phyloP scores from a whole-genome alignment of 306 rosid genomes.

The Begonia peltatifolia region DNA sequence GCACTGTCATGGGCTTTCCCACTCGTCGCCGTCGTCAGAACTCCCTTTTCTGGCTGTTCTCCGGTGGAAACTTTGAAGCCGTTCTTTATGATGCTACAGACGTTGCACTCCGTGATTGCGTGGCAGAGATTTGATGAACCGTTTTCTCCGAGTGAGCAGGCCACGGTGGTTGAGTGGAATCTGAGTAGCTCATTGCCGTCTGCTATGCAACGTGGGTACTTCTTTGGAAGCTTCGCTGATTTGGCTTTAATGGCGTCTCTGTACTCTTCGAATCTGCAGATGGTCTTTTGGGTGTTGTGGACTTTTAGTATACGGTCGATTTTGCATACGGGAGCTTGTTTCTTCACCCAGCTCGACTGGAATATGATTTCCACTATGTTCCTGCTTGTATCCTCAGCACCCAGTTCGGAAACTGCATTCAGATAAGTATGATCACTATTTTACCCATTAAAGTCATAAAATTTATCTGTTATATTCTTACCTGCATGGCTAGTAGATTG shows the following conservation, averaged over 20 bases:
- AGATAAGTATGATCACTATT: no score
- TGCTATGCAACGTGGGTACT: slow-evolving; percentile 81
- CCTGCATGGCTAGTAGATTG: slow-evolving; percentile 91
- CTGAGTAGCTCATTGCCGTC: slow-evolving; percentile 92
- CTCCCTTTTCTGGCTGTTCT: slow-evolving; percentile 22
- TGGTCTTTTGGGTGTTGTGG: slow-evolving; percentile 69
- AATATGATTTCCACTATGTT: slow-evolving; percentile 96
- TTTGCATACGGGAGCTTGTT: slow-evolving; percentile 75
- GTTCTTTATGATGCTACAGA: slow-evolving; percentile 59
- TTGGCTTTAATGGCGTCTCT: slow-evolving; percentile 74
- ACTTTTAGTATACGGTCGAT: slow-evolving; percentile 86
- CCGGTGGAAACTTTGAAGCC: slow-evolving; percentile 31
- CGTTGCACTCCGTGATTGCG: slow-evolving; percentile 49
- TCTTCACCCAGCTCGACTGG: slow-evolving; percentile 95
- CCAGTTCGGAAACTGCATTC: slow-evolving; percentile 47
- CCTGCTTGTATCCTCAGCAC: slow-evolving; percentile 92
- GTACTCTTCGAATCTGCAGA: slow-evolving; percentile 68
- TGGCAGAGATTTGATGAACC: slow-evolving; percentile 82
- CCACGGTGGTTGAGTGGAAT: slow-evolving; percentile 69
- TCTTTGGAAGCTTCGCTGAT: slow-evolving; percentile 57
- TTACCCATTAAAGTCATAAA: no score
- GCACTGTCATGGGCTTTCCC: slow-evolving; percentile 88
- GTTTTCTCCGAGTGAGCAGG: slow-evolving; percentile 68
- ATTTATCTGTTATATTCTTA: slow-evolving; percentile 5
- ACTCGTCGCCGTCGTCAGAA: slow-evolving; percentile 82